phyloP scores from a whole-genome alignment of 306 rosid genomes.

The Begonia fuchsioides region DNA sequence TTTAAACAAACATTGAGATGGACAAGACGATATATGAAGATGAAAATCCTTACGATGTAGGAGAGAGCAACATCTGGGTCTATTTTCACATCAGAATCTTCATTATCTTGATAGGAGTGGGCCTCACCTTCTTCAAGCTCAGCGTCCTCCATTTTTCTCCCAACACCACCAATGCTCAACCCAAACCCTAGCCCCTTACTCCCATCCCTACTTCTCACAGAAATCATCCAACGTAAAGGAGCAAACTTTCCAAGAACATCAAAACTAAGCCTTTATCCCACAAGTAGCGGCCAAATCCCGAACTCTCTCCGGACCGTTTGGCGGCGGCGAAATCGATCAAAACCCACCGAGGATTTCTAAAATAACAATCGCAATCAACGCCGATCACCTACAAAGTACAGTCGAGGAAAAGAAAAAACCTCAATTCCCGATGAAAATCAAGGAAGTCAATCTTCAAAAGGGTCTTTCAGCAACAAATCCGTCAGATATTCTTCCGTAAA shows the following conservation, averaged over 20 bases:
- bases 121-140: constrained; percentile 98
- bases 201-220: neutral
- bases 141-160: constrained; percentile 55
- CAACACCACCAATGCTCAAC: constrained; percentile 14
- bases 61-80: constrained; percentile 69
- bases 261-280: neutral
- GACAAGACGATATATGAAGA: neutral
- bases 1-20: neutral
- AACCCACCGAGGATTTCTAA: neutral
- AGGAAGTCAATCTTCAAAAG: no score
- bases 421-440: neutral
- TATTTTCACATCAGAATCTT: constrained; percentile 41
- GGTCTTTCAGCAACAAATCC: neutral
- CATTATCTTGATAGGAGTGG: constrained; percentile 46
- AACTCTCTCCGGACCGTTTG: neutral
- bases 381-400: neutral
- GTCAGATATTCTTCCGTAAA: neutral
- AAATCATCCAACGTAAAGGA: neutral
- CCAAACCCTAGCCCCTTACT: constrained; percentile 1
- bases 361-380: neutral
- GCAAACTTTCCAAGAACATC: neutral
- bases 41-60: constrained; percentile 53
- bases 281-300: neutral
- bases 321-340: neutral
- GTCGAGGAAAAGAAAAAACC: neutral